Conservation (phyloP, 768 basidiomycete genomes). For the Mycena polygramma region DNA sequence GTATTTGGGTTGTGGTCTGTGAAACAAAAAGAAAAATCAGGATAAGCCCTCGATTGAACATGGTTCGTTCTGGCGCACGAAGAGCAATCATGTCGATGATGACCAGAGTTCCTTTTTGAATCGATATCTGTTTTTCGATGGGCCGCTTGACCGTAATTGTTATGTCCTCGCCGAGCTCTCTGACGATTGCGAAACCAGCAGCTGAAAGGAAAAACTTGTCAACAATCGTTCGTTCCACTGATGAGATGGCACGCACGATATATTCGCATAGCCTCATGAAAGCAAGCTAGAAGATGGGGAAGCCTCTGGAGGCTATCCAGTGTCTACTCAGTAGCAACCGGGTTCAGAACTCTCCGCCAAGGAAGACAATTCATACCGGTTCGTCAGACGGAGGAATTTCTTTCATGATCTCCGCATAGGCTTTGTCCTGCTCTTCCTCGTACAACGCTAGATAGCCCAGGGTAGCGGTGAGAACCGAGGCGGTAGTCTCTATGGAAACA, state of each 20-base stretch:
- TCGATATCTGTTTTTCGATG: neutral
- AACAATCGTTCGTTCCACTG: too few relatives aligned
- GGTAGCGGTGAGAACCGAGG: constrained; percentile 6
- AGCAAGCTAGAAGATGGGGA: constrained; percentile 16
- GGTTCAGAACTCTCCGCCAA: neutral
- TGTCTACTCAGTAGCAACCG: neutral
- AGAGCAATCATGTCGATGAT: constrained; percentile 21
- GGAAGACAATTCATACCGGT: neutral
- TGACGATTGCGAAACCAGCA: constrained; percentile 6
- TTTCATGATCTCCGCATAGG: constrained; percentile 1
- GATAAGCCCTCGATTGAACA: neutral
- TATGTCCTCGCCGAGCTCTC: constrained; percentile 15
- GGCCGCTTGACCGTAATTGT: constrained; percentile 2
- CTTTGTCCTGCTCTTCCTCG: constrained; percentile 15
- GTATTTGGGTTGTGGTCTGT: constrained; percentile 11
- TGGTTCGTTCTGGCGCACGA: constrained; percentile 6
- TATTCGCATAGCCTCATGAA: constrained; percentile 20
- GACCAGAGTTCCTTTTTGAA: constrained; percentile 1
- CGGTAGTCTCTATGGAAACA: constrained; percentile 6
- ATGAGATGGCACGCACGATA: constrained; percentile 2
- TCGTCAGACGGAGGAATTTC: neutral
- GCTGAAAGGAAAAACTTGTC: neutral
- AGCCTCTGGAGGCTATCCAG: constrained; percentile 9
- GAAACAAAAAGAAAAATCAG: neutral
- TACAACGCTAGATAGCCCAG: constrained; percentile 17